Conservation (phyloP, 306 rosid species). For the Lupinus albus region DNA sequence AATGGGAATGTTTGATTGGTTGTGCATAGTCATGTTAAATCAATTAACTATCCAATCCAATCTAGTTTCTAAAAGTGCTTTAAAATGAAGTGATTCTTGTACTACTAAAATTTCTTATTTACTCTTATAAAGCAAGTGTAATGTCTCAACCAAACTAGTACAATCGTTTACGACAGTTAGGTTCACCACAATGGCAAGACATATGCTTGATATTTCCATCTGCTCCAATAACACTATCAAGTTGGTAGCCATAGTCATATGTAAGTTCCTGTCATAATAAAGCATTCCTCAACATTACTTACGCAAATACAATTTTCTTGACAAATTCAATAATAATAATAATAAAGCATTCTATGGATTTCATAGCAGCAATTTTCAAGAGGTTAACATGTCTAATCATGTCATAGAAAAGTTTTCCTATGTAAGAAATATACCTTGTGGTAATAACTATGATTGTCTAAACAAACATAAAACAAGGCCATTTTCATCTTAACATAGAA, state of each 20-base stretch:
- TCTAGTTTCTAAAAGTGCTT: neutral
- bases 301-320: neutral
- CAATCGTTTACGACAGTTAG: constrained; percentile 16
- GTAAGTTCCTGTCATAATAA: constrained; percentile 37
- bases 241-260: constrained; percentile 22
- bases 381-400: neutral
- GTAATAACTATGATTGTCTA: neutral
- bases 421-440: neutral
- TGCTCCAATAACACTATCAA: constrained; percentile 20
- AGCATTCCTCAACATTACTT: too few relatives aligned
- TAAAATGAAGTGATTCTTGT: neutral
- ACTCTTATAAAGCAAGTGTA: too few relatives aligned
- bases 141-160: neutral
- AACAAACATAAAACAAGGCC: neutral
- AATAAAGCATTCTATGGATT: neutral
- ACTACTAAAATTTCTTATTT: neutral
- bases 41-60: neutral
- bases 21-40: too few relatives aligned
- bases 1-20: too few relatives aligned
- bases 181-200: constrained; percentile 4
- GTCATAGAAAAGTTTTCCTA: neutral
- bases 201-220: constrained; percentile 15
- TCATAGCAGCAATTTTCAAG: neutral
- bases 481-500: neutral
- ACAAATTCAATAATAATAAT: neutral